Evolutionary conservation across 176 grass and related monocot species (phyloP).

Genomic region (Aechmea fasciata): DNA sequence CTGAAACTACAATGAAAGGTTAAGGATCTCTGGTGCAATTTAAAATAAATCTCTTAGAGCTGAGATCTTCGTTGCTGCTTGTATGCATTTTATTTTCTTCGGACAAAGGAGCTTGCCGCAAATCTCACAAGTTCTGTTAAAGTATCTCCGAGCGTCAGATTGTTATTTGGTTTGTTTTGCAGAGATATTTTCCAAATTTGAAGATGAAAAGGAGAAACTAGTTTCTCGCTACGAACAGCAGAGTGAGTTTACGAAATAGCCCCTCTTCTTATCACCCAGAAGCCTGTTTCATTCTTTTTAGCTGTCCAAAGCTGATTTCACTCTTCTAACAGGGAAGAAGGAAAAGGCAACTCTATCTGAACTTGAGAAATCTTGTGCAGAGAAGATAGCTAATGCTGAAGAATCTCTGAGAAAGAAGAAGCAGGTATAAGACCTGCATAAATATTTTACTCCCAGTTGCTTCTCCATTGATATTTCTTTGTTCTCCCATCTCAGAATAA

Average conservation of each 20-base stretch:
- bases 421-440: slow-evolving; percentile 34
- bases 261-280: not conserved
- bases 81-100: not conserved
- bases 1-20: no score
- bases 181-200: slow-evolving; percentile 87
- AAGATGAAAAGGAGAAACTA: slow-evolving; percentile 87
- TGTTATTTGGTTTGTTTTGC: slow-evolving; percentile 15
- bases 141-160: no score
- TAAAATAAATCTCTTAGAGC: no score
- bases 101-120: not conserved
- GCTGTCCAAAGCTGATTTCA: not conserved
- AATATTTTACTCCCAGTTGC: not conserved
- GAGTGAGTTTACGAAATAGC: slow-evolving; percentile 33
- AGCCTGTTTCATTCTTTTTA: not conserved
- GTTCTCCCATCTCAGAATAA: no score
- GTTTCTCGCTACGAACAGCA: slow-evolving; percentile 66
- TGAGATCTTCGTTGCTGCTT: no score
- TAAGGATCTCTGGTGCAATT: no score
- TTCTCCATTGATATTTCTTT: no score
- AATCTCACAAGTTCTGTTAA: not conserved
- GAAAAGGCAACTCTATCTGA: slow-evolving; percentile 69
- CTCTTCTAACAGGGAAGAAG: slow-evolving; percentile 54
- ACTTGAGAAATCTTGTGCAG: slow-evolving; percentile 55
- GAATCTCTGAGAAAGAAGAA: slow-evolving; percentile 80
- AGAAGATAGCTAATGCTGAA: slow-evolving; percentile 71